phyloP scores from a whole-genome alignment of 78 protist genomes.

The Dictyostelium capitatum region DNA sequence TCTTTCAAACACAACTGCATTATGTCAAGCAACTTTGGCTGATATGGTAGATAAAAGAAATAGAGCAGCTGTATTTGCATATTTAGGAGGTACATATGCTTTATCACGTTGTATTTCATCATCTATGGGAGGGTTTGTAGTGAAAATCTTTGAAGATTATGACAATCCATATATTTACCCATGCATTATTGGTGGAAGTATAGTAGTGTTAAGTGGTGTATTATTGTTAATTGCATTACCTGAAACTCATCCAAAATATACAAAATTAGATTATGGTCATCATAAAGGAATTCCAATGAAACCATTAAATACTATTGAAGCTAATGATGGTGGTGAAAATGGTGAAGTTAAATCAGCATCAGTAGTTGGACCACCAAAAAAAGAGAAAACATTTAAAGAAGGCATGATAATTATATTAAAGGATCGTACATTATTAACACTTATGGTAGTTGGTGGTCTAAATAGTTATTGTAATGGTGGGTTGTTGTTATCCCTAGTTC shows the following conservation, averaged over 20 bases:
- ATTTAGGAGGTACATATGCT: slow-evolving; percentile 69
- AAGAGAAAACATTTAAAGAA: slow-evolving; percentile 19
- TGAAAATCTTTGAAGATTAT: background rate
- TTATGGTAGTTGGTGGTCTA: slow-evolving; percentile 38
- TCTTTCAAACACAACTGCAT: slow-evolving; percentile 61
- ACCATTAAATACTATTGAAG: background rate
- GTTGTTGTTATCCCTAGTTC: slow-evolving; percentile 21
- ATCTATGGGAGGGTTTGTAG: slow-evolving; percentile 40
- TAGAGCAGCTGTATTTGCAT: slow-evolving; percentile 59
- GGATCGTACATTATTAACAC: slow-evolving; percentile 3
- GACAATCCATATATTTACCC: slow-evolving; percentile 67
- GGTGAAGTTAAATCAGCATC: background rate
- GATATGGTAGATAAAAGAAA: slow-evolving; percentile 70
- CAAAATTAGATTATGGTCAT: background rate
- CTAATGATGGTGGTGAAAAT: background rate
- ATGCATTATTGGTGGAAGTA: slow-evolving; percentile 57
- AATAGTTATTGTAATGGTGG: slow-evolving; percentile 70
- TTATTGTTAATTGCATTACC: slow-evolving; percentile 34
- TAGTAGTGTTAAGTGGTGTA: slow-evolving; percentile 21
- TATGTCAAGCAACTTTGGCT: slow-evolving; percentile 72
- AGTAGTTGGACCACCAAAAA: background rate
- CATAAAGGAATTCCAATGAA: background rate
- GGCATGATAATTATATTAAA: slow-evolving; percentile 33
- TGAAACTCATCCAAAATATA: slow-evolving; percentile 71
- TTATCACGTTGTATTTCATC: slow-evolving; percentile 69